Evolutionary conservation across 2,329 filamentous ascomycete species (phyloP), one percentile per base, ranked within the genome.

Genomic region (Whalleya microplaca): DNA sequence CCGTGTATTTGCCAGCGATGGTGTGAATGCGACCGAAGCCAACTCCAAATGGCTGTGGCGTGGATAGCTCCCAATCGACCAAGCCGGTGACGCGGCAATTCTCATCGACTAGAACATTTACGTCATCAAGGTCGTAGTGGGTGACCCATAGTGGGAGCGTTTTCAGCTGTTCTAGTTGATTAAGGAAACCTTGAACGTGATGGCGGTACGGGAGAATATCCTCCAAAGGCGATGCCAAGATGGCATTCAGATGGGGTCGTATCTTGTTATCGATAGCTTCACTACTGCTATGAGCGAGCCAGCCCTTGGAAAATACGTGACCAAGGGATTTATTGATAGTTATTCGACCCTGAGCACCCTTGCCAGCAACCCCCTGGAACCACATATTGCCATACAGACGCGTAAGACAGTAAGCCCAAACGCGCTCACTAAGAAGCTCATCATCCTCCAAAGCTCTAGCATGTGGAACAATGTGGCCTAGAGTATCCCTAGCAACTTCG

Each of bases 41-140:
- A 23, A 32, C 54, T 12, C 61, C 53, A 23, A 62, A 64, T 16
- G 52, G 60, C 16, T 58, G 45, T 5, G 62, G 56, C 5, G 46
- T 50, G 7, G 56, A 59, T 14, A 61, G 23, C 51, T 70, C 65
- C 67, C 67, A 69, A 46, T 70, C 68, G 21, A 71, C 59, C 44
- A 70, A 51, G 29, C 56, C 61, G 1, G 51, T 57, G n/a, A 69
- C 59, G n/a, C 55, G 48, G 29, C 64, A 65, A 10, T 66, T 43
- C 29, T 66, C 57, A 21, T 62, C 49, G 40, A 70, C 51, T 29
- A 69, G 64, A 3, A 67, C 63, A 45, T 70, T 71, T 20, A 59
- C 58, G 65, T 73, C 0, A 64, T 71, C 66, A n/a, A 69, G 55
- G 45, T 69, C 63, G 58, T 64, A 66, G 45, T 68, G 62, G 43